These are phyloP conservation scores for Cadophora sp. DNA, from an alignment of 2,329 filamentous ascomycete genomes.

Conservation along the genomic window DNA sequence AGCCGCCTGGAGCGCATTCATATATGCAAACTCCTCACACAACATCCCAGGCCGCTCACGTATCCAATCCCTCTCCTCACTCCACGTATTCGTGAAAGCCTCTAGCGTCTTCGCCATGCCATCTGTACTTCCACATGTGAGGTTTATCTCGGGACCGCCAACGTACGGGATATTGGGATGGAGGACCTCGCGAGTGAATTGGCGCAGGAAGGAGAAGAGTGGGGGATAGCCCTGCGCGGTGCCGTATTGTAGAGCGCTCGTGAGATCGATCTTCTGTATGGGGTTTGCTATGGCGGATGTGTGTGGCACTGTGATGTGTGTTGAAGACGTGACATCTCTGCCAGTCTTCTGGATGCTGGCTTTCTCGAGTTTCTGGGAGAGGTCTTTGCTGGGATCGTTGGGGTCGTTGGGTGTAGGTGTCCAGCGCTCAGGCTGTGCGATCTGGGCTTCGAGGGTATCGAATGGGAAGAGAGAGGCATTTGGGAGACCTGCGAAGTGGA, in stretches of 20 bases:
- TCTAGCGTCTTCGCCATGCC: constrained; percentile 81
- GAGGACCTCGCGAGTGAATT: constrained; percentile 77
- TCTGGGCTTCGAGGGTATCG: constrained; percentile 85
- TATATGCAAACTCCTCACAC: constrained; percentile 82
- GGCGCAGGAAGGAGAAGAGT: constrained; percentile 76
- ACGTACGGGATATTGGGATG: constrained; percentile 84
- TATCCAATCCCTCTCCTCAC: constrained; percentile 69
- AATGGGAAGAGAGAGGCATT: constrained; percentile 86
- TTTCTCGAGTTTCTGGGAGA: constrained; percentile 48
- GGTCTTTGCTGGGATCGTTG: constrained; percentile 43
- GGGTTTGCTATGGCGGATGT: constrained; percentile 63
- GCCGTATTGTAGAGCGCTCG: constrained; percentile 86
- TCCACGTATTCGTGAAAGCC: constrained; percentile 79
- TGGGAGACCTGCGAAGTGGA: constrained; percentile 65
- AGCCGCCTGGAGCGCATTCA: constrained; percentile 74
- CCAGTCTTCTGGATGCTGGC: constrained; percentile 38
- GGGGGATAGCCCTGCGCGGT: constrained; percentile 82
- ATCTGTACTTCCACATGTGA: constrained; percentile 86
- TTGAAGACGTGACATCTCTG: constrained; percentile 36
- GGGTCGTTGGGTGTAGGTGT: constrained; percentile 71
- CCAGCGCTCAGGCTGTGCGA: constrained; percentile 78
- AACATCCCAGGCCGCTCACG: constrained; percentile 77
- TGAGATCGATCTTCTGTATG: constrained; percentile 77
- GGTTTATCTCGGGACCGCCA: constrained; percentile 76
- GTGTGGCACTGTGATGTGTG: constrained; percentile 76